Evolutionary conservation across 148 eudicot genomes (phyloP), one percentile per base, ranked within the genome.

Genomic region (Rhododendron henanense): DNA sequence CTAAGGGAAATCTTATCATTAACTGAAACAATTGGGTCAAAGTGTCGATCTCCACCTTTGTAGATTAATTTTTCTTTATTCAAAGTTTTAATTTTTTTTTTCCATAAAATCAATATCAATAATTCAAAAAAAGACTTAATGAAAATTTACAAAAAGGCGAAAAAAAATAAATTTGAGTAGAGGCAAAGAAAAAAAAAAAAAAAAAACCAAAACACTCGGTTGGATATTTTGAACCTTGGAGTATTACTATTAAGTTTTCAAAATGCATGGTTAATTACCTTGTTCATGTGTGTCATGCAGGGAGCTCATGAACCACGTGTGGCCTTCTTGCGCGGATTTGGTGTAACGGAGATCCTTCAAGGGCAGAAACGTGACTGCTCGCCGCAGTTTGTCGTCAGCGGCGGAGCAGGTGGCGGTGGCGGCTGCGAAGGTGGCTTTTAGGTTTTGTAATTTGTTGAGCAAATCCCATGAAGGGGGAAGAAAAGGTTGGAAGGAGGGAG

Each of bases 291-390:
- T 94, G 88, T 95, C 97, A 57, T 89, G 85, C 87, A 91, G 37
- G 79, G 96, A 90, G 85, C 98, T 95, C 98, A 95, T 95, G 95
- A 95, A 95, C 98, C 95, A 95, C 31, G 98, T 95, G 90, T 95
- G 98, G 47, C 94, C 98, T 21, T 81, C 81, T 1, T 78, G 90
- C 59, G 98, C 91, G 6, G 91, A 31, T 9, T 78, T 59, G 1
- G 93, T 2, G 85, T 85, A 95, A 23, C 96, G 86, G 41, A 95
- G 84, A 89, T 95, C 98, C 81, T 94, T 95, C 3, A 95, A 77
- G 2, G 96, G 98, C 35, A 95, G 92, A 63, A 94, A 95, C 2
- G 95, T 94, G 87, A 95, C 93, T 1, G 92, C 82, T 2, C 79
- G 74, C 1, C 90, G 91, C 35, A 95, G 93, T 79, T 87, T 92